Conservation (phyloP, 805 yeast genomes). For the Ogataea wickerhamii region DNA sequence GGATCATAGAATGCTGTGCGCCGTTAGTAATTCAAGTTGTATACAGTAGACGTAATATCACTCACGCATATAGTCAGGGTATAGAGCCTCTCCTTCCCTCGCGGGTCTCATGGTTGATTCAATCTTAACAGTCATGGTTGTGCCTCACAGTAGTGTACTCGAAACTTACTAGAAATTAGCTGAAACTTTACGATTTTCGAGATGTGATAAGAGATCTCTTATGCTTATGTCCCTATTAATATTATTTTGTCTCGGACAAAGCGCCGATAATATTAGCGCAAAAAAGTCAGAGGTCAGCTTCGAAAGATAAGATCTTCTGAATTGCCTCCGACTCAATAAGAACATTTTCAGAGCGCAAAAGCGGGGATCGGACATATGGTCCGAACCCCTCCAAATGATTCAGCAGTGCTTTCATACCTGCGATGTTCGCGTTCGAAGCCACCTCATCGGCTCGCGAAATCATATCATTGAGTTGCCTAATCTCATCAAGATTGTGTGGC, state of each 20-base stretch:
- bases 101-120: constrained; percentile 10
- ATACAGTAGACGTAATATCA: not conserved
- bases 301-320: constrained; percentile 8
- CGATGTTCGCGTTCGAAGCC: constrained; percentile 16
- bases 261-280: not conserved
- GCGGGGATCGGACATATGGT: constrained; percentile 12
- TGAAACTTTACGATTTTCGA: no score
- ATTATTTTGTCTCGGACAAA: not conserved
- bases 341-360: constrained; percentile 5
- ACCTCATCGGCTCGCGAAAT: constrained; percentile 16
- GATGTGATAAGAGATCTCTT: no score
- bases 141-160: no score
- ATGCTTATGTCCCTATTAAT: no score
- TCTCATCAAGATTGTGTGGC: constrained; percentile 5
- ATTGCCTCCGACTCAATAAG: constrained; percentile 8
- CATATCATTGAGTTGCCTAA: constrained; percentile 10
- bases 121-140: constrained; percentile 6
- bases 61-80: constrained; percentile 17
- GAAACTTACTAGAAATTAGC: no score
- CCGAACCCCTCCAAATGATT: constrained; percentile 9
- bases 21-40: constrained; percentile 1
- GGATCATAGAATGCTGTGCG: constrained; percentile 16
- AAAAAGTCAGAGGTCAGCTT: constrained; percentile 3
- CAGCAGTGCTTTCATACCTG: constrained; percentile 16
- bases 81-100: constrained; percentile 11